phyloP scores from a whole-genome alignment of 2,329 filamentous ascomycete species.

The Pestalotiopsis sp. region DNA sequence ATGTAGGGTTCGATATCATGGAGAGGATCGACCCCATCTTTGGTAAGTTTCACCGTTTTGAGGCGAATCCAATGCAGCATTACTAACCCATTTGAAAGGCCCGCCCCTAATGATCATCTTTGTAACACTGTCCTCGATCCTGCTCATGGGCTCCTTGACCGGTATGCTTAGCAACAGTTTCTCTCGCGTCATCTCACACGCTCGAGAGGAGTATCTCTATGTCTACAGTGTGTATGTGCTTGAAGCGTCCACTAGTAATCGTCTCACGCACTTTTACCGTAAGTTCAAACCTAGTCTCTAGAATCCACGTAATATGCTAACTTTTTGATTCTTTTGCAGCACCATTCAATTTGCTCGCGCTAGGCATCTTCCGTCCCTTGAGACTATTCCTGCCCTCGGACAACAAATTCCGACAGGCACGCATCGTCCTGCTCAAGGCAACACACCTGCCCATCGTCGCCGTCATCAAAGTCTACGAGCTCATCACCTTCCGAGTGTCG shows the following conservation, averaged over 20 bases:
- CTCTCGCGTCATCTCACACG: slow-evolving; percentile 64
- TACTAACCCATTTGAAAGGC: slow-evolving; percentile 27
- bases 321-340: slow-evolving; percentile 30
- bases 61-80: background rate
- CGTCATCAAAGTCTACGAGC: slow-evolving; percentile 71
- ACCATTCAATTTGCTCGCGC: slow-evolving; percentile 74
- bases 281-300: slow-evolving; percentile 14
- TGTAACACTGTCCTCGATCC: slow-evolving; percentile 75
- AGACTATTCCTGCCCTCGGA: slow-evolving; percentile 69
- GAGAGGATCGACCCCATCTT: slow-evolving; percentile 60
- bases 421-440: slow-evolving; percentile 64
- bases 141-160: slow-evolving; percentile 78
- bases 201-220: slow-evolving; percentile 77
- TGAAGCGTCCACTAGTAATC: slow-evolving; percentile 68
- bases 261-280: slow-evolving; percentile 70
- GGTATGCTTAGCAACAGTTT: slow-evolving; percentile 80
- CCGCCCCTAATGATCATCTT: slow-evolving; percentile 72
- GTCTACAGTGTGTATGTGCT: slow-evolving; percentile 71
- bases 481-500: slow-evolving; percentile 41
- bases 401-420: slow-evolving; percentile 61
- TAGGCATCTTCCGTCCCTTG: slow-evolving; percentile 72
- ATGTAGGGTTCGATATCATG: slow-evolving; percentile 74
- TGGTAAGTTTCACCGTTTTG: slow-evolving; percentile 27
- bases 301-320: background rate
- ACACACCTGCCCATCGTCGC: slow-evolving; percentile 71